Conservation (phyloP, 805 yeast genomes). For the Kodamaea kaohsiungensis region DNA sequence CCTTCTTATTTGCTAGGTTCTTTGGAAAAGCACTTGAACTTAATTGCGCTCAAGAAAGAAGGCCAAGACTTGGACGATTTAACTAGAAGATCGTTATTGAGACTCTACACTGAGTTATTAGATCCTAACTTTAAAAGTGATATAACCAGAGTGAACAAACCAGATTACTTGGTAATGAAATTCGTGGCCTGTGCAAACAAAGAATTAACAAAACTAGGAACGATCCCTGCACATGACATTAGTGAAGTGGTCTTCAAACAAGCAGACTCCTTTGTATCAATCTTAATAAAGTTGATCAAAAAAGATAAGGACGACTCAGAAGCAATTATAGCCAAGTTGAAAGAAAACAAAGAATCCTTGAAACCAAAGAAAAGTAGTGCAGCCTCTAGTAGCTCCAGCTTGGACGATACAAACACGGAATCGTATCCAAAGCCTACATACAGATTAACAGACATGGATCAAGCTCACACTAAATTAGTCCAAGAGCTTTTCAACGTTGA, state of each 20-base stretch:
- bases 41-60: slow-evolving; percentile 47
- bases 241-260: slow-evolving; percentile 37
- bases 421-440: slow-evolving; percentile 49
- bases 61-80: slow-evolving; percentile 42
- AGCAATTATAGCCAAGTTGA: slow-evolving; percentile 41
- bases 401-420: not conserved
- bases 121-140: slow-evolving; percentile 45
- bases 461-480: slow-evolving; percentile 42
- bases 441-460: slow-evolving; percentile 54
- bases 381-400: slow-evolving; percentile 2
- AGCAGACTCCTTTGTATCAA: slow-evolving; percentile 35
- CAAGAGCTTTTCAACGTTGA: slow-evolving; percentile 52
- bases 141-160: slow-evolving; percentile 29
- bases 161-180: slow-evolving; percentile 51
- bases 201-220: slow-evolving; percentile 47
- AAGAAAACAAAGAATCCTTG: slow-evolving; percentile 40
- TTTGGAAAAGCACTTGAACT: slow-evolving; percentile 44
- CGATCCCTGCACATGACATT: slow-evolving; percentile 29
- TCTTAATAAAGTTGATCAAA: slow-evolving; percentile 37
- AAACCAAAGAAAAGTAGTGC: slow-evolving; percentile 23
- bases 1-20: slow-evolving; percentile 38
- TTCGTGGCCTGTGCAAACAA: slow-evolving; percentile 56
- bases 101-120: slow-evolving; percentile 62
- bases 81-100: slow-evolving; percentile 57
- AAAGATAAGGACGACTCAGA: slow-evolving; percentile 40